Evolutionary conservation across 129 eudicot genomes (phyloP).

Genomic region (Centaurea solstitialis): DNA sequence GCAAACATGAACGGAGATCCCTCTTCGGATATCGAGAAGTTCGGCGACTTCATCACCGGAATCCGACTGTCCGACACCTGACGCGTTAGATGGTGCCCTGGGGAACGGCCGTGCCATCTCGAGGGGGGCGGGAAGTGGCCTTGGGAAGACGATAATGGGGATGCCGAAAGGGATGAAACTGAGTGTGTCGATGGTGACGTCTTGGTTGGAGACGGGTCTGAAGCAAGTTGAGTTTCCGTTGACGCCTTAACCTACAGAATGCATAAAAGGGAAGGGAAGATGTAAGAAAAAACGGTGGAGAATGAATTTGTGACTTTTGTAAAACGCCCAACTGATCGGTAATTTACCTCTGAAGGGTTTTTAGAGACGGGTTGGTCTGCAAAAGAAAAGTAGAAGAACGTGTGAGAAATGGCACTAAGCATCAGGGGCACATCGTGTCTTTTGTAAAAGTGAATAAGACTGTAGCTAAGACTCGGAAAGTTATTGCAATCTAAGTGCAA

Average conservation of each 20-base stretch:
- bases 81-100: constrained; percentile 52
- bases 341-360: constrained; percentile 45
- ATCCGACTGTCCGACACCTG: constrained; percentile 69
- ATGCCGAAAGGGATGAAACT: constrained; percentile 56
- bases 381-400: constrained; percentile 22
- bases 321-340: neutral
- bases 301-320: neutral
- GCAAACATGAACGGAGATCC: constrained; percentile 48
- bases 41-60: constrained; percentile 65
- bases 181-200: constrained; percentile 69
- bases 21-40: constrained; percentile 73
- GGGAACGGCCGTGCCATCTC: constrained; percentile 55
- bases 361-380: constrained; percentile 49
- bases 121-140: constrained; percentile 60
- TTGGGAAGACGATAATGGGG: constrained; percentile 62
- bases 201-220: constrained; percentile 62
- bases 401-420: constrained; percentile 19
- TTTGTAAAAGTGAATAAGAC: neutral
- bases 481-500: neutral
- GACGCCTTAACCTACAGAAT: constrained; percentile 47
- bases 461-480: neutral
- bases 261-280: neutral
- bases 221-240: constrained; percentile 48
- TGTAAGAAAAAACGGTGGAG: neutral
- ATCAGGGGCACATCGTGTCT: neutral